These are phyloP conservation scores for Tolypocladium paradoxum DNA, from an alignment of 2,329 filamentous ascomycete species.

Conservation along the genomic window DNA sequence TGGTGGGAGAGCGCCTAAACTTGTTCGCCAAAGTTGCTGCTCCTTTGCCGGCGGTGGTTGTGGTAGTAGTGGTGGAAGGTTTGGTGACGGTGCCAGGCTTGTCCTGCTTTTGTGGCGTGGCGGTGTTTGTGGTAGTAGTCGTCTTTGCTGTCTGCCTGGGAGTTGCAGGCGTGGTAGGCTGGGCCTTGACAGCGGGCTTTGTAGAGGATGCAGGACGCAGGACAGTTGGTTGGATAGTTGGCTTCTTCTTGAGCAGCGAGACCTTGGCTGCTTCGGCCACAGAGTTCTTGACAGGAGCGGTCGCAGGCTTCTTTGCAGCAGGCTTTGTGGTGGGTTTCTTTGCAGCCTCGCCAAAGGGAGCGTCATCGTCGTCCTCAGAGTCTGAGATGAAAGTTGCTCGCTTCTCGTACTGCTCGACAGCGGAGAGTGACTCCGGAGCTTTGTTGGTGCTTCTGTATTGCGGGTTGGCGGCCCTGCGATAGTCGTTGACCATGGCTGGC, in stretches of 20 bases:
- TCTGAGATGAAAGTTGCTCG: conserved; percentile 30
- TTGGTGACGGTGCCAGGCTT: conserved; percentile 3
- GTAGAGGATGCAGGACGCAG: background rate
- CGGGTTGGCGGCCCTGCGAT: conserved; percentile 32
- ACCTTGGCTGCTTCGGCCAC: conserved; percentile 1
- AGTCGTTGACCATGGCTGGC: conserved; percentile 41
- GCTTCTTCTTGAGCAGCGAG: conserved; percentile 11
- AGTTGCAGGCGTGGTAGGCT: background rate
- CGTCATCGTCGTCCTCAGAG: conserved; percentile 20
- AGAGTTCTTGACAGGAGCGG: conserved; percentile 3
- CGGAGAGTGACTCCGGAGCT: conserved; percentile 9
- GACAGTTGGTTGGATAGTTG: background rate
- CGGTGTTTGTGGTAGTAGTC: background rate
- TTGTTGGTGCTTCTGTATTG: conserved; percentile 15
- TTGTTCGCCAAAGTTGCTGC: conserved; percentile 6
- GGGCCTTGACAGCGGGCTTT: conserved; percentile 2
- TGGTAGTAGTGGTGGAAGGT: background rate
- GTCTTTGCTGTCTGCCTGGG: background rate
- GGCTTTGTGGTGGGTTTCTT: conserved; percentile 5
- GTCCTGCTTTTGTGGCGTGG: conserved; percentile 8
- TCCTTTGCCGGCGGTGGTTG: background rate
- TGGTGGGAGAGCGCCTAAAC: background rate
- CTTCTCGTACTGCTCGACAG: conserved; percentile 19
- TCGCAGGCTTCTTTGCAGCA: background rate
- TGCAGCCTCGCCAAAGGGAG: conserved; percentile 16